Percentiles rank a stretch among this genome's conserved stretches.
Evolutionary conservation across 495 filamentous ascomycete genomes (phyloP).

Genomic region (Aspergillus campestris): DNA sequence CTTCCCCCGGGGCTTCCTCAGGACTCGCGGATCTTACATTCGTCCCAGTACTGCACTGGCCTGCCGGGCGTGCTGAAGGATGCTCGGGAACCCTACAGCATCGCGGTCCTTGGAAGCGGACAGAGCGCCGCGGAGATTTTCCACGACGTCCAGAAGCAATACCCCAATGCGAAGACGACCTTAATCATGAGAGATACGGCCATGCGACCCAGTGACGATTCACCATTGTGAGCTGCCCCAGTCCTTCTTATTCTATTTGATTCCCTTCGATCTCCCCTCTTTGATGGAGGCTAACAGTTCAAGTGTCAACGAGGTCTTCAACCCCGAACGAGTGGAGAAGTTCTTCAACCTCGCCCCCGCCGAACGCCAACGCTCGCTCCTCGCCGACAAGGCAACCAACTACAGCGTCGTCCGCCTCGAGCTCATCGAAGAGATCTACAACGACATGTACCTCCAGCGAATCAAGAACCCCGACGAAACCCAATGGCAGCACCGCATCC

Average conservation of each 20-base stretch:
- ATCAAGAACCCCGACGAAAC: conserved; percentile 59
- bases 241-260: background rate
- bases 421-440: conserved; percentile 79
- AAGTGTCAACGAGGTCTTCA: conserved; percentile 95
- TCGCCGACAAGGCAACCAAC: conserved; percentile 70
- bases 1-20: conserved; percentile 61
- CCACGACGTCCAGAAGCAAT: conserved; percentile 73
- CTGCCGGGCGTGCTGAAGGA: conserved; percentile 54
- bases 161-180: conserved; percentile 67
- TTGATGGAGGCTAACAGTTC: conserved; percentile 11
- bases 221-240: conserved; percentile 71
- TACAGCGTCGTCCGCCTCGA: conserved; percentile 87
- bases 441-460: conserved; percentile 74
- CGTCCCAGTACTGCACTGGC: conserved; percentile 69
- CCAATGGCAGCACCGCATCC: conserved; percentile 73
- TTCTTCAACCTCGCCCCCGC: conserved; percentile 57
- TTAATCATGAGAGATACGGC: conserved; percentile 73
- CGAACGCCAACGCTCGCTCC: conserved; percentile 53
- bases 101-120: conserved; percentile 80
- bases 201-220: conserved; percentile 86
- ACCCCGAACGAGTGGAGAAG: conserved; percentile 68
- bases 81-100: conserved; percentile 47
- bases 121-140: conserved; percentile 96
- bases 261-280: background rate
- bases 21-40: conserved; percentile 70